These are phyloP conservation scores for Talaromyces piceae DNA, from an alignment of 2,329 filamentous ascomycete genomes.

Conservation along the genomic window DNA sequence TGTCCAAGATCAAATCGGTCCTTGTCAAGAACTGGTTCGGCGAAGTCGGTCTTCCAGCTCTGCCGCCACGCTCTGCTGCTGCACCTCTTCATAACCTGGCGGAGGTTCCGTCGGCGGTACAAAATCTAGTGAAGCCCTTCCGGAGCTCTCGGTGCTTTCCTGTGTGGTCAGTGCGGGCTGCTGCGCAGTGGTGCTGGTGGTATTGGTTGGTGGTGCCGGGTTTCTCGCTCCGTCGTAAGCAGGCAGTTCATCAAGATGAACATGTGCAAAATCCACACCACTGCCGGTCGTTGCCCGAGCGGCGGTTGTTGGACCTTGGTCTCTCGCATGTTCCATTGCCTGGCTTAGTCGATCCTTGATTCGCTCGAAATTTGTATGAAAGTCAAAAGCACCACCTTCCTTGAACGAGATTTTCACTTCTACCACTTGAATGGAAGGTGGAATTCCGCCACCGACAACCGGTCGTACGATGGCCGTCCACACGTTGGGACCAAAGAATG, in stretches of 20 bases:
- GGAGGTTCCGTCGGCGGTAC: conserved; percentile 62
- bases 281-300: conserved; percentile 24
- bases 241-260: conserved; percentile 80
- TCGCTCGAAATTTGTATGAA: conserved; percentile 71
- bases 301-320: conserved; percentile 45
- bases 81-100: conserved; percentile 85
- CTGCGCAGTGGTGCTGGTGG: neutral
- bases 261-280: conserved; percentile 50
- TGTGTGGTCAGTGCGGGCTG: neutral
- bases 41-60: conserved; percentile 58
- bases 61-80: conserved; percentile 68
- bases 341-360: conserved; percentile 79
- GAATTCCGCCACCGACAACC: conserved; percentile 75
- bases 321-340: conserved; percentile 65
- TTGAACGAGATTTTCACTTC: conserved; percentile 85
- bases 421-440: conserved; percentile 61
- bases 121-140: neutral
- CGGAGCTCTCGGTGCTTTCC: neutral
- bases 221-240: conserved; percentile 64
- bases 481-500: conserved; percentile 87
- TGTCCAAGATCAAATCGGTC: too few relatives aligned
- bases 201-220: conserved; percentile 14
- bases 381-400: conserved; percentile 91
- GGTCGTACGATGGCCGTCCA: conserved; percentile 78
- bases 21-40: conserved; percentile 19